Percentiles rank a stretch among this genome's conserved stretches.
Evolutionary conservation across 106 monocot genomes (phyloP).

Genomic region (Platanthera zijinensis): DNA sequence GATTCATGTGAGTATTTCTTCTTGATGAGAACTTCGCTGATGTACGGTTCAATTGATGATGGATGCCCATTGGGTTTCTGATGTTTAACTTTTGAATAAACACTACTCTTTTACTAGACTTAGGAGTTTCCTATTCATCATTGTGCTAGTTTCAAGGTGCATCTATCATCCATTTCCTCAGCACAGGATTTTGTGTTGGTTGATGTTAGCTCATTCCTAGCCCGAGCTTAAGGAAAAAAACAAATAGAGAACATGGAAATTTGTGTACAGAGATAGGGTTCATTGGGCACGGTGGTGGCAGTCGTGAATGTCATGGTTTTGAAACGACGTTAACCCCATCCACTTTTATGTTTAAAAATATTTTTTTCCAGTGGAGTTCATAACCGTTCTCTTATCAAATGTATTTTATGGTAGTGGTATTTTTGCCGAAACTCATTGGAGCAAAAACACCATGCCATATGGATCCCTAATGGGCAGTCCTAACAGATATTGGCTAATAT

Average conservation of each 20-base stretch:
- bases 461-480: too few species aligned
- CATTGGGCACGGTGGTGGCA: too few species aligned
- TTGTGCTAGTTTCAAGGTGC: slow-evolving; percentile 1
- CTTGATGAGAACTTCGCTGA: not conserved
- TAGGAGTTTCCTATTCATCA: not conserved
- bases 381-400: too few species aligned
- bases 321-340: too few species aligned
- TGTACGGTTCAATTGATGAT: not conserved
- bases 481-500: too few species aligned
- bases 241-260: not conserved
- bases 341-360: too few species aligned
- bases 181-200: not conserved
- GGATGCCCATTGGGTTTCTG: not conserved
- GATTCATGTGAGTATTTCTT: slow-evolving; percentile 79
- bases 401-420: too few species aligned
- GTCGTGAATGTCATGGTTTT: too few species aligned
- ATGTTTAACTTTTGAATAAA: not conserved
- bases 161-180: not conserved
- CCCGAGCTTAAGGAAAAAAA: not conserved
- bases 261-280: not conserved
- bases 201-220: not conserved
- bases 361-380: too few species aligned
- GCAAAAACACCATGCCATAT: too few species aligned
- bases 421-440: too few species aligned
- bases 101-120: not conserved